Conservation (phyloP, 2,329 filamentous ascomycete genomes). For the Cylindrodendrum hubeiense region DNA sequence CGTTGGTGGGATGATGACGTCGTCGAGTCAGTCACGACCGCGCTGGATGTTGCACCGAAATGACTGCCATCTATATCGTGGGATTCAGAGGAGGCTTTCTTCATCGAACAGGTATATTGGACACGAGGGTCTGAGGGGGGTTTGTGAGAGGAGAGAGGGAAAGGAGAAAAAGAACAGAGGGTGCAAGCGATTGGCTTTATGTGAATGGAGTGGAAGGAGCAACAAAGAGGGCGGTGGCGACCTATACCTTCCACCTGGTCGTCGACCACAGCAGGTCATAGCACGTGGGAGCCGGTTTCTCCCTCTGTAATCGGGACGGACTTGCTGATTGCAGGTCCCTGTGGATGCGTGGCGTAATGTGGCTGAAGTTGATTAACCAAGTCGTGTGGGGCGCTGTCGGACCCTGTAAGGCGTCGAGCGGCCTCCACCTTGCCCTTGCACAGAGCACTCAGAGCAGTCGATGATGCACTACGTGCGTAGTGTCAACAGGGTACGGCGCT, state of each 20-base stretch:
- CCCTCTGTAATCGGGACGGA: not conserved
- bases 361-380: conserved; percentile 9
- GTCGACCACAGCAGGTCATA: not conserved
- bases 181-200: conserved; percentile 21
- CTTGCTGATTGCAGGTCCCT: conserved; percentile 3
- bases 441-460: not conserved
- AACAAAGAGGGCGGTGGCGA: conserved; percentile 9
- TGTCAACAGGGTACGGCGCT: not conserved
- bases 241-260: conserved; percentile 12
- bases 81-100: conserved; percentile 67
- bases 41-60: conserved; percentile 66
- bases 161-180: not conserved
- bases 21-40: conserved; percentile 57
- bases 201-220: conserved; percentile 1
- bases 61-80: conserved; percentile 68
- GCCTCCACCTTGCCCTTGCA: not conserved
- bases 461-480: conserved; percentile 6
- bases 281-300: too few species aligned
- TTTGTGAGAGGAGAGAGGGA: not conserved
- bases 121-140: conserved; percentile 2
- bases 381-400: not conserved
- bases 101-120: conserved; percentile 66
- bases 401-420: not conserved
- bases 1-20: conserved; percentile 17
- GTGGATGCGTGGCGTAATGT: conserved; percentile 20